Conservation (phyloP, 345 rosid species). For the Acer negundo region DNA sequence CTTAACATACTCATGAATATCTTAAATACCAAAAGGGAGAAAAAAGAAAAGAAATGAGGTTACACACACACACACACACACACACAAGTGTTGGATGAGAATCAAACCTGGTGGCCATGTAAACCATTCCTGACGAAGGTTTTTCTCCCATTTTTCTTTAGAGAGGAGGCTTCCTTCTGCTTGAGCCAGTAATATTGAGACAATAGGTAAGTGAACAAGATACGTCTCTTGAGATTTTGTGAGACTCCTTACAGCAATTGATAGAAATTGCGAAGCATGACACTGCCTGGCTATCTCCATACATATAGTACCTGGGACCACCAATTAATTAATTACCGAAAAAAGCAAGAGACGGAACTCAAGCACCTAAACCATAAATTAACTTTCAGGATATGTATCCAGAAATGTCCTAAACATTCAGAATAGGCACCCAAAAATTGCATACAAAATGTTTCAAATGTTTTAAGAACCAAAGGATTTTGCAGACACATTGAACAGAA, state of each 20-base stretch:
- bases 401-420: not conserved
- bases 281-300: conserved; percentile 73
- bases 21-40: not conserved
- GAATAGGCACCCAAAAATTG: not conserved
- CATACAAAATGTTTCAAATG: not conserved
- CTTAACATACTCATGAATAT: not conserved
- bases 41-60: not conserved
- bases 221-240: conserved; percentile 51
- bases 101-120: conserved; percentile 90
- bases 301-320: conserved; percentile 58
- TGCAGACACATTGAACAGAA: not conserved
- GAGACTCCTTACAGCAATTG: conserved; percentile 67
- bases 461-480: not conserved
- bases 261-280: conserved; percentile 51
- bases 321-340: conserved; percentile 8
- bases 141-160: conserved; percentile 71
- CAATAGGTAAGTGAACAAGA: conserved; percentile 58
- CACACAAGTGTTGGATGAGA: conserved; percentile 16
- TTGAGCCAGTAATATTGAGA: conserved; percentile 74
- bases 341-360: not conserved
- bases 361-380: not conserved
- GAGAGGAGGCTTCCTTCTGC: conserved; percentile 89
- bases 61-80: not conserved
- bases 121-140: conserved; percentile 81
- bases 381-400: not conserved